Conservation (phyloP, 2,329 filamentous ascomycete species). For the Teratosphaeria epicoccoides region DNA sequence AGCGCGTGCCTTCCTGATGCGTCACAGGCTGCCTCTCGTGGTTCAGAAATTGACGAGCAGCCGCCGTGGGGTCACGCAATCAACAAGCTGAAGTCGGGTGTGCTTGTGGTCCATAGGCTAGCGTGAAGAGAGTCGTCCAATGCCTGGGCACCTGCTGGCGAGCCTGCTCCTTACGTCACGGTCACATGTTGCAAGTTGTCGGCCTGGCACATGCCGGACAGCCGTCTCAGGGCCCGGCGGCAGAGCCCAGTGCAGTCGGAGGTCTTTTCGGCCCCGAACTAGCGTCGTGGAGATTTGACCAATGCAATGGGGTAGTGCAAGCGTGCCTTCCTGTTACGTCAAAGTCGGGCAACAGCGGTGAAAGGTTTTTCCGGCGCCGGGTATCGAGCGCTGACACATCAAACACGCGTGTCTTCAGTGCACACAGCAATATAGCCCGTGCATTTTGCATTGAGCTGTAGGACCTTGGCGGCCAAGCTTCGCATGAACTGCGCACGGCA, state of each 20-base stretch:
- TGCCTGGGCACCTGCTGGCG: too few species aligned
- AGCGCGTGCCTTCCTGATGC: neutral
- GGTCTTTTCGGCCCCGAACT: neutral
- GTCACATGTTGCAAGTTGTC: neutral
- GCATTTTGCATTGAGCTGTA: too few species aligned
- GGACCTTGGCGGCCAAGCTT: too few species aligned
- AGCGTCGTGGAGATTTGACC: neutral
- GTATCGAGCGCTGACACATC: neutral
- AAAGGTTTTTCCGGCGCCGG: neutral
- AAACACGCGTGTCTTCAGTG: neutral
- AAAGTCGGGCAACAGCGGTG: neutral
- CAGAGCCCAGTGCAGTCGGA: neutral
- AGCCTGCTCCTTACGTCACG: too few species aligned
- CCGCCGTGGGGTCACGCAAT: too few species aligned
- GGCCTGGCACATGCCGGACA: neutral
- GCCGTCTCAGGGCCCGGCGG: neutral
- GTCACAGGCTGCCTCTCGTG: neutral
- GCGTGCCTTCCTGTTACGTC: neutral
- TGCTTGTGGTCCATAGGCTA: too few species aligned
- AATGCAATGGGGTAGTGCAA: neutral
- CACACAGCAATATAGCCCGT: too few species aligned
- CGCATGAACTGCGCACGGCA: too few species aligned
- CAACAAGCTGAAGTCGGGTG: too few species aligned
- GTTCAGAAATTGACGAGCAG: too few species aligned
- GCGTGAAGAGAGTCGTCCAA: too few species aligned